Conservation (phyloP, 768 basidiomycete species). For the Sporobolomyces phaffii region DNA sequence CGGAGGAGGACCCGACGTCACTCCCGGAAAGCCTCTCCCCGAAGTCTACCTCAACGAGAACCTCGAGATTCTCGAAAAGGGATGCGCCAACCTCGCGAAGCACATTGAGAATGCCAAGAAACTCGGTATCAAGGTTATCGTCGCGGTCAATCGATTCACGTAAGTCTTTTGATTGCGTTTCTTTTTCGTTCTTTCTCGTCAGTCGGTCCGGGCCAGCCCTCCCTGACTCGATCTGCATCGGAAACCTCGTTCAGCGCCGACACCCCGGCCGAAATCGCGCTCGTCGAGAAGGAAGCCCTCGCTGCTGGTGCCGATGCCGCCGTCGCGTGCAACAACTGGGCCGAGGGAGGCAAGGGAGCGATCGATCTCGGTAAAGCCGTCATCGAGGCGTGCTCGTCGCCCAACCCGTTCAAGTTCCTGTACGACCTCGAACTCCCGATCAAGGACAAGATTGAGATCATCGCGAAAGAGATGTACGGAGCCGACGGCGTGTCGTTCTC, state of each 20-base stretch:
- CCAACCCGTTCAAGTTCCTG: conserved; percentile 73
- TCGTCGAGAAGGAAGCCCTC: conserved; percentile 72
- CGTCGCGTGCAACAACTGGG: conserved; percentile 96
- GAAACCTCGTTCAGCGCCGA: conserved; percentile 65
- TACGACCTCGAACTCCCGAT: conserved; percentile 66
- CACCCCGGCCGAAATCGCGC: conserved; percentile 77
- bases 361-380: conserved; percentile 86
- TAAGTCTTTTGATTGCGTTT: conserved; percentile 44
- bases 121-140: conserved; percentile 91
- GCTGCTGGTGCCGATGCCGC: conserved; percentile 88
- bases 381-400: conserved; percentile 66
- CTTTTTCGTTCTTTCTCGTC: no score
- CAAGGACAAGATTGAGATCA: conserved; percentile 78
- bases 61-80: conserved; percentile 77
- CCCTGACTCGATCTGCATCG: no score
- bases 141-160: conserved; percentile 93
- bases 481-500: conserved; percentile 82
- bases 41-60: conserved; percentile 93
- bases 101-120: conserved; percentile 93
- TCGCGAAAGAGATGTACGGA: conserved; percentile 61
- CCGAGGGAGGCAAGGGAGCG: conserved; percentile 86
- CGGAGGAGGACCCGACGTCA: conserved; percentile 92
- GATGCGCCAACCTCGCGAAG: conserved; percentile 83
- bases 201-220: no score
- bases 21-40: conserved; percentile 86